Evolutionary conservation across 1,284 basidiomycete species (phyloP), one percentile per base, ranked within the genome.

Genomic region (Earliella scabrosa): DNA sequence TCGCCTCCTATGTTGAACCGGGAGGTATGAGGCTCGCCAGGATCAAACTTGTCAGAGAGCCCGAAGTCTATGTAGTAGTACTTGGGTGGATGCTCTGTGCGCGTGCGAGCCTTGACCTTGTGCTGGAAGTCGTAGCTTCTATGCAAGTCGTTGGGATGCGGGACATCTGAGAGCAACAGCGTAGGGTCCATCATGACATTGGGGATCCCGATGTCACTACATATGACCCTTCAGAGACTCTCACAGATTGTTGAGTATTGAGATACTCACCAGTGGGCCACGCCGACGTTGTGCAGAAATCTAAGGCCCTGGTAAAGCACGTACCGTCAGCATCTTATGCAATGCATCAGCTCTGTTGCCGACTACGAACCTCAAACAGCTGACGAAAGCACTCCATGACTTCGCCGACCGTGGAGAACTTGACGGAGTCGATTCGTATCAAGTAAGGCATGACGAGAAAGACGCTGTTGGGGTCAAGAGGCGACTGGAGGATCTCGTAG

Each of bases 41-140:
- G 40, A 14, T 52, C 26, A 35, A 61, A 68, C 46, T 58, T 61
- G 7, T 70, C 62, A 13, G 77, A 77, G 10, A 75, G 48, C 0
- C 74, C 75, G 24, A 77, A 79, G 50, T 78, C 71, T n/a, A 66
- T 65, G 47, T 64, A 63, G 39, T 70, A 71, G 48, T 77, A 77
- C 43, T 61, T 68, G 2, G 66, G 56, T 0, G 71, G 70, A 6
- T 55, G 58, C 26, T 63, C 53, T 0, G 71, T 75, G 2, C 75
- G 68, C 9, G 68, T 68, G 24, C 4, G 44, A 55, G 60, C 3
- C 32, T 43, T 56, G 23, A 43, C 8, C 16, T 26, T 43, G 21
- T 24, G 40, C 40, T 26, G 9, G 23, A 21, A 21, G 11, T 43
- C 23, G 23, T 43, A 43, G 40, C 40, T 43, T 13, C 20, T 24